Conservation (phyloP, 192 early-diverging fungal species). For the Pilobolus umbonatus region DNA sequence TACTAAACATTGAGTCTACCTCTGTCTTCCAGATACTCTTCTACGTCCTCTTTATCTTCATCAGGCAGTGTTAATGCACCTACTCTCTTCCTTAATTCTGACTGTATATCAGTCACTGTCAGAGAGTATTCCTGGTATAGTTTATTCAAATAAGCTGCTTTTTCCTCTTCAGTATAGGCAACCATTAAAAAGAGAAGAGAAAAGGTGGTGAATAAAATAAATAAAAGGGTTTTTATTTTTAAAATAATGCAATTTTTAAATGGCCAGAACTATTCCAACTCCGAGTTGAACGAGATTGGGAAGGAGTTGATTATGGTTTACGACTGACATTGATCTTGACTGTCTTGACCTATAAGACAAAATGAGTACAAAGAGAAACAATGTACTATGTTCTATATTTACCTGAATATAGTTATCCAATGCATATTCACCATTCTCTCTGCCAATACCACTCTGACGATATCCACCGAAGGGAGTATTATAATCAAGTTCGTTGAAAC, state of each 20-base stretch:
- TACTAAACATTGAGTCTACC: neutral
- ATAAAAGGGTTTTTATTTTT: neutral
- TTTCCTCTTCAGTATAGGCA: too few species aligned
- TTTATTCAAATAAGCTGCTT: too few species aligned
- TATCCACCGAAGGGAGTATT: conserved; percentile 64
- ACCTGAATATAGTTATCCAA: conserved; percentile 44
- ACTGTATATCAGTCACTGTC: too few species aligned
- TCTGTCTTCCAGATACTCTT: neutral
- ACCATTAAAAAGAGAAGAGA: too few species aligned
- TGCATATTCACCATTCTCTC: conserved; percentile 54
- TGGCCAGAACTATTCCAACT: too few species aligned
- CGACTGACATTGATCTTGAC: conserved; percentile 25
- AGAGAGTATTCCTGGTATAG: too few species aligned
- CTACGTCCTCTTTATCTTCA: too few species aligned
- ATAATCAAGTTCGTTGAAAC: conserved; percentile 18
- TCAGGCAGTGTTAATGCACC: too few species aligned
- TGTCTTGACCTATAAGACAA: conserved; percentile 13
- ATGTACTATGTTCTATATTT: conserved; percentile 10
- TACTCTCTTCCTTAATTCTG: too few species aligned
- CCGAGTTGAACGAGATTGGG: conserved; percentile 1
- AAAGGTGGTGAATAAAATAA: neutral
- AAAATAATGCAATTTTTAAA: too few species aligned
- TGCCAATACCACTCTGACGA: conserved; percentile 62
- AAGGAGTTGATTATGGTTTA: neutral
- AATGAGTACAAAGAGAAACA: neutral